These are phyloP conservation scores for Alternaria sp. DNA, from an alignment of 2,329 filamentous ascomycete species.

Conservation along the genomic window DNA sequence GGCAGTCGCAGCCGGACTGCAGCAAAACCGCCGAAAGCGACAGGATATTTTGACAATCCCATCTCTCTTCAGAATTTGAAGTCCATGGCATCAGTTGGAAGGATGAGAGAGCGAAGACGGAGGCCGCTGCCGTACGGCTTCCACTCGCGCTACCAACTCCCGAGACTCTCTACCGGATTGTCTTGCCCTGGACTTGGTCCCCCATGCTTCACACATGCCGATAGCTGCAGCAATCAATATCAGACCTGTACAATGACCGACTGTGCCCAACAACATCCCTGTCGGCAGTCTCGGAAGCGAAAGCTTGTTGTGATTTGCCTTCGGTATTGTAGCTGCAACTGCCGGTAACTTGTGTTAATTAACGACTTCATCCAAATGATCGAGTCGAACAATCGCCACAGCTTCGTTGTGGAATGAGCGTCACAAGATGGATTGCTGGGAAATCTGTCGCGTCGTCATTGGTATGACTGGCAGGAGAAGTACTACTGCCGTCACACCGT, in stretches of 20 bases:
- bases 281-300: not conserved
- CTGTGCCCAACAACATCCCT: not conserved
- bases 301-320: slow-evolving; percentile 8
- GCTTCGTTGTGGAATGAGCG: not conserved
- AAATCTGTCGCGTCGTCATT: not conserved
- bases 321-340: slow-evolving; percentile 28
- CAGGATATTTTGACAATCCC: not conserved
- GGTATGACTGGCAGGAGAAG: not conserved
- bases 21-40: not conserved
- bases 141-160: not conserved
- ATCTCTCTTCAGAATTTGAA: not conserved
- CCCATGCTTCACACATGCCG: not conserved
- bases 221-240: not conserved
- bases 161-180: not conserved
- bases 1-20: not conserved
- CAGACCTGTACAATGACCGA: not conserved
- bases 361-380: slow-evolving; percentile 16
- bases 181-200: not conserved
- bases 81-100: not conserved
- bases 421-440: not conserved
- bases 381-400: not conserved
- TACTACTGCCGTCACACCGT: not conserved
- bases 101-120: not conserved
- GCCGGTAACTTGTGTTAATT: slow-evolving; percentile 24
- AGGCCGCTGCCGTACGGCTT: not conserved